Base-by-base conservation (phyloP, 768 basidiomycete genomes). In the Punctularia strigosozonata region DNA sequence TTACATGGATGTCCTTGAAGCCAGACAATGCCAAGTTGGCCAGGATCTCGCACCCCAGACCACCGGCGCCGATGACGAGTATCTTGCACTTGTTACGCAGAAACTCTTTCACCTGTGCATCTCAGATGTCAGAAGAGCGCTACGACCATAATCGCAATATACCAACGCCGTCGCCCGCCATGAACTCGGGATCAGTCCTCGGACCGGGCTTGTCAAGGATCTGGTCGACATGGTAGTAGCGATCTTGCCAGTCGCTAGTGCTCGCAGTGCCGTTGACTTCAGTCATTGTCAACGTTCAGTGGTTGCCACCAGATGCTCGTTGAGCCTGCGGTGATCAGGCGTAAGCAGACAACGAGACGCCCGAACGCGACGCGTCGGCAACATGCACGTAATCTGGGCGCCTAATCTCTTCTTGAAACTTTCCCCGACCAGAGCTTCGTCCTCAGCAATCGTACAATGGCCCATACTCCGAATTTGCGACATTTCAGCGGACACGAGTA, bases 1-100 rank as follows among this genome's bases (percentile, higher is more conserved):
- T 98, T 44, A 99, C 92, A 67, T 97, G 90, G 48, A 98, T 95
- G 53, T 98, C 87, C 60, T 84, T 87, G 77, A 98, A 99, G 19
- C 95, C 95, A 32, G 88, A 84, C 48, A 98, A 62, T 18, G 95
- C 94, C 36, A 99, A 74, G 60, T 98, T 95, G 43, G 92, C 86
- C 30, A 99, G 69, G 48, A 98, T 98, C 68, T 99, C 95, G 60
- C 85, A 99, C 8, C 95, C 95, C 30, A 99, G 66, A 40, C 95
- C 95, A 24, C 95, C 95, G 21, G 95, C 95, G 23, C 95, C 95
- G 51, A 99, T 98, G 46, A 98, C 94, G 31, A 98, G 75, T 49
- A 97, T 83, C 67, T 95, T 98, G 56, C 83, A 81, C 45, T 81
- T 64, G 33, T 75, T 71, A 38, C 90, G 63, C 14, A 99, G 67